Percentiles rank a stretch among this genome's conserved stretches.
Evolutionary conservation across 2,329 filamentous ascomycete genomes (phyloP).

Genomic region (Fusarium concolor): DNA sequence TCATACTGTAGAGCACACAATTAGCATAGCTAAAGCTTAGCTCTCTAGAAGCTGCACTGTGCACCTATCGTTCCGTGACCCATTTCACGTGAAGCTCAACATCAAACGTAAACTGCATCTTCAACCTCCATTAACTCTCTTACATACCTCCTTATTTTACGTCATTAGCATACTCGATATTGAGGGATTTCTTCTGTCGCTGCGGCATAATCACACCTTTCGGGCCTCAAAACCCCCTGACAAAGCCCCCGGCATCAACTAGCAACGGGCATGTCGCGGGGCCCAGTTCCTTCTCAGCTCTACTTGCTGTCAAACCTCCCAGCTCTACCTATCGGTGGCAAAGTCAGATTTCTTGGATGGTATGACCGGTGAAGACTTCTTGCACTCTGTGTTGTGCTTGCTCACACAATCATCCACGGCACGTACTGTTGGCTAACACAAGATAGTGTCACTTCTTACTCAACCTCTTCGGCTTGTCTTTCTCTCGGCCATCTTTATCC

Average conservation of each 20-base stretch:
- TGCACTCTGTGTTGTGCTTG: conserved; percentile 7
- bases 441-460: conserved; percentile 63
- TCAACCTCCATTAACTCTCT: conserved; percentile 17
- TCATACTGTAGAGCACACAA: background rate
- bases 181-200: conserved; percentile 28
- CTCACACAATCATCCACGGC: conserved; percentile 18
- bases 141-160: background rate
- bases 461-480: conserved; percentile 68
- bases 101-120: conserved; percentile 21
- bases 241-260: conserved; percentile 7
- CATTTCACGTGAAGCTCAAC: conserved; percentile 32
- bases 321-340: conserved; percentile 67
- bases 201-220: conserved; percentile 38
- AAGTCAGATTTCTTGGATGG: conserved; percentile 94
- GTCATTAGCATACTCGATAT: background rate
- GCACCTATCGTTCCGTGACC: background rate
- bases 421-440: conserved; percentile 45
- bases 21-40: background rate
- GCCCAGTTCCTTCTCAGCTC: conserved; percentile 72
- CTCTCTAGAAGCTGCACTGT: conserved; percentile 17
- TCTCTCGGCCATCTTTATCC: conserved; percentile 76
- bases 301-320: conserved; percentile 74
- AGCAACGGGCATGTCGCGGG: conserved; percentile 60
- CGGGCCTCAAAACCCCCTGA: conserved; percentile 27
- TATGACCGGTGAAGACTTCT: conserved; percentile 59